These are phyloP conservation scores for Cyathus striatus DNA, from an alignment of 768 basidiomycete species.

Conservation along the genomic window DNA sequence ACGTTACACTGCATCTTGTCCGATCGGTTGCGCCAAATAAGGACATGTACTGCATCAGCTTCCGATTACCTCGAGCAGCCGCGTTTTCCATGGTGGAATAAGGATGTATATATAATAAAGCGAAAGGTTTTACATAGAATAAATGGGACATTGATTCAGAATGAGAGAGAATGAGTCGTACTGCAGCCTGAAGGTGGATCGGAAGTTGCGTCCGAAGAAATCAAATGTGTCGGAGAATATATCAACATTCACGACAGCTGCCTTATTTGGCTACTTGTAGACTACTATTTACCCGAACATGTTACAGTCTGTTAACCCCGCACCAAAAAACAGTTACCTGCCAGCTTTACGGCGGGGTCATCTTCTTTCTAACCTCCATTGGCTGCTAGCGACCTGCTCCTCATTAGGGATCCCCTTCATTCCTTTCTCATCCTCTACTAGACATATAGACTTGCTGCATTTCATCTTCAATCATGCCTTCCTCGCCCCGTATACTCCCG, in stretches of 20 bases:
- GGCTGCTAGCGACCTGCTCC: background rate
- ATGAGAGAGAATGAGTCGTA: too few species aligned
- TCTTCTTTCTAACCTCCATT: conserved; percentile 9
- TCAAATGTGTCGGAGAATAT: background rate
- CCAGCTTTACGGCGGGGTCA: conserved; percentile 8
- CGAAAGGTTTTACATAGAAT: background rate
- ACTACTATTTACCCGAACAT: conserved; percentile 2
- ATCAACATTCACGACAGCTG: background rate
- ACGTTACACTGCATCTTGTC: conserved; percentile 64
- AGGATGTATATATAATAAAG: background rate
- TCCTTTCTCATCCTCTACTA: conserved; percentile 28
- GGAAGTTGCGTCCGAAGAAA: too few species aligned
- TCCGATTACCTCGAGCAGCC: conserved; percentile 42
- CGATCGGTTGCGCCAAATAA: conserved; percentile 94
- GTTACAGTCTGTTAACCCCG: conserved; percentile 33
- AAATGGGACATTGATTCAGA: background rate
- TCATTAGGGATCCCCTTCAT: conserved; percentile 18
- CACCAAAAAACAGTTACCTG: conserved; percentile 23
- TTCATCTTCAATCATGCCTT: conserved; percentile 33
- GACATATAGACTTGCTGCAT: conserved; percentile 16
- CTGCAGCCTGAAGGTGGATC: too few species aligned
- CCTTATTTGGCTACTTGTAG: background rate
- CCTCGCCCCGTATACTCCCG: conserved; percentile 36
- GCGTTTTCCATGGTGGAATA: conserved; percentile 23
- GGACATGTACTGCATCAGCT: conserved; percentile 97